Conservation (phyloP, 306 rosid species). For the Inga oerstediana region DNA sequence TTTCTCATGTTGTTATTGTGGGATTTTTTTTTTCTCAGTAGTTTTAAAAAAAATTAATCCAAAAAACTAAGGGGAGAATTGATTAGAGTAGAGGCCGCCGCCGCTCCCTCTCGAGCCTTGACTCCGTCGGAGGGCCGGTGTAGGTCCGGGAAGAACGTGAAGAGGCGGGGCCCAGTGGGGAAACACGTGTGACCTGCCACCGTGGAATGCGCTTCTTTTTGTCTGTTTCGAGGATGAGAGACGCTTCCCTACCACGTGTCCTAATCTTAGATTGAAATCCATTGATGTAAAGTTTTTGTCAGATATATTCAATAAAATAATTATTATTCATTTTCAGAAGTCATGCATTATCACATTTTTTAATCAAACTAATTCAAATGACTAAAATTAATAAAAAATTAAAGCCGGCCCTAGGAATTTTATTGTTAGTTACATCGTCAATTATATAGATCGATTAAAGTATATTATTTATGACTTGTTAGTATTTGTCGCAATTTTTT, state of each 20-base stretch:
- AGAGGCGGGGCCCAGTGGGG: conserved; percentile 33
- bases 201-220: background rate
- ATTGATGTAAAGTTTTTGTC: background rate
- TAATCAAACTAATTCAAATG: background rate
- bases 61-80: background rate
- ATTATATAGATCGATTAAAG: no score
- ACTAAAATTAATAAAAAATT: no score
- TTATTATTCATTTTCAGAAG: no score
- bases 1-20: no score
- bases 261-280: background rate
- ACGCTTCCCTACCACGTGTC: background rate
- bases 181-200: background rate
- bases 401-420: background rate
- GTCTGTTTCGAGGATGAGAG: background rate
- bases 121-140: no score
- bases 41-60: no score
- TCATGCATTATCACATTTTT: no score
- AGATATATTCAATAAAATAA: no score
- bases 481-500: no score
- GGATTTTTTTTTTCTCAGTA: no score
- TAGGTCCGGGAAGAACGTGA: conserved; percentile 41
- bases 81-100: background rate
- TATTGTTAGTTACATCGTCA: background rate
- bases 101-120: background rate
- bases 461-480: background rate